phyloP scores from a whole-genome alignment of 2,329 filamentous ascomycete species.

The Ophiosphaerella korrae region DNA sequence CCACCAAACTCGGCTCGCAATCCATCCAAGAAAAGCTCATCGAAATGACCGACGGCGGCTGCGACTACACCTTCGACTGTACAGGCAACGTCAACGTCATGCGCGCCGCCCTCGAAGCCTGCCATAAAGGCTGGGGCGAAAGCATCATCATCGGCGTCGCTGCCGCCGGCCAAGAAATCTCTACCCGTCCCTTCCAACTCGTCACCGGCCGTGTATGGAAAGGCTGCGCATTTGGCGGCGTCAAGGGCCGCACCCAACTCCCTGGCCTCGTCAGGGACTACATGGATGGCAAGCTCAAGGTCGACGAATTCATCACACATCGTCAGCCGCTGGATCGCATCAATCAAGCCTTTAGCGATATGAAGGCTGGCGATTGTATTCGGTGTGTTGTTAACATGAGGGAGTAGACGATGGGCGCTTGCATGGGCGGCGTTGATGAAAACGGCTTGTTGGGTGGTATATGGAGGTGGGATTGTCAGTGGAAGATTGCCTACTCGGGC shows the following conservation, averaged over 20 bases:
- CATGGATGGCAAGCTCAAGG: slow-evolving; percentile 86
- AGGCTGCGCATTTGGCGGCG: slow-evolving; percentile 95
- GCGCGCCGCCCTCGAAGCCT: slow-evolving; percentile 93
- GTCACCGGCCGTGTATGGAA: slow-evolving; percentile 98
- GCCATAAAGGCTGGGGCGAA: slow-evolving; percentile 99
- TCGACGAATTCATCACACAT: slow-evolving; percentile 99
- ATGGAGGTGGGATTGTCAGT: too few relatives aligned
- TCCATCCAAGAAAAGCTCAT: slow-evolving; percentile 90
- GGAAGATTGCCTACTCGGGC: too few relatives aligned
- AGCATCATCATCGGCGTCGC: slow-evolving; percentile 98
- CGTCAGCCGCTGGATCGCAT: slow-evolving; percentile 81
- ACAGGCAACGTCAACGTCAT: slow-evolving; percentile 97
- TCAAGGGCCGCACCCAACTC: slow-evolving; percentile 95
- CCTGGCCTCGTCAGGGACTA: slow-evolving; percentile 88
- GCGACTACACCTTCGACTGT: slow-evolving; percentile 99
- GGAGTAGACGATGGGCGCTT: slow-evolving; percentile 18
- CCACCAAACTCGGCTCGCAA: slow-evolving; percentile 67
- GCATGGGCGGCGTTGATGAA: too few relatives aligned
- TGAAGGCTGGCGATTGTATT: slow-evolving; percentile 97
- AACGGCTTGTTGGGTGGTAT: too few relatives aligned
- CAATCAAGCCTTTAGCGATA: slow-evolving; percentile 87
- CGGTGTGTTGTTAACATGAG: slow-evolving; percentile 82
- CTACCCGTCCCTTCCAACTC: slow-evolving; percentile 94
- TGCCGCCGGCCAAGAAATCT: slow-evolving; percentile 93
- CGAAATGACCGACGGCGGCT: slow-evolving; percentile 97